Conservation (phyloP, 2,329 filamentous ascomycete genomes). For the Simplicillium sp. region DNA sequence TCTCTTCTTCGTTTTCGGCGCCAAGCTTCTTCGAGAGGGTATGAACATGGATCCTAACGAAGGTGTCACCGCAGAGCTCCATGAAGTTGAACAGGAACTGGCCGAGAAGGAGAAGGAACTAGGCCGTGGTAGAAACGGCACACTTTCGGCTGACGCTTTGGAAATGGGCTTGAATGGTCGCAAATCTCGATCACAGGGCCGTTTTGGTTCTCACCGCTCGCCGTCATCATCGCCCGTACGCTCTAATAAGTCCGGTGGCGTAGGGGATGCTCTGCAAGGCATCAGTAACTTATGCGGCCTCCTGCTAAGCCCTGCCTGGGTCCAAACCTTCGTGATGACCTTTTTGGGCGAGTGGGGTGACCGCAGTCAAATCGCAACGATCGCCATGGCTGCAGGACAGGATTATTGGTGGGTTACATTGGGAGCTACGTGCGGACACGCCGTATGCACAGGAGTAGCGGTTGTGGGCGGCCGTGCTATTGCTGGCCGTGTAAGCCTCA, state of each 20-base stretch:
- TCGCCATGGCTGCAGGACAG: constrained; percentile 96
- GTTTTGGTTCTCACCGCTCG: constrained; percentile 72
- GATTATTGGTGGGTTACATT: constrained; percentile 99
- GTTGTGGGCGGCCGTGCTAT: constrained; percentile 89
- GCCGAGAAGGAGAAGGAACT: constrained; percentile 85
- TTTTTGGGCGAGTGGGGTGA: constrained; percentile 98
- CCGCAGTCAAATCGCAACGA: constrained; percentile 93
- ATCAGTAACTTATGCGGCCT: constrained; percentile 80
- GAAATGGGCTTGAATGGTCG: constrained; percentile 68
- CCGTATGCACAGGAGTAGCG: constrained; percentile 80
- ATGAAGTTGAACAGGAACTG: constrained; percentile 88
- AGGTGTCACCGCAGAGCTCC: constrained; percentile 93
- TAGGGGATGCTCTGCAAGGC: constrained; percentile 43
- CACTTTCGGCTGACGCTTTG: constrained; percentile 64
- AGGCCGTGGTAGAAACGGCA: constrained; percentile 50
- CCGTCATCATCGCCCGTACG: constrained; percentile 67
- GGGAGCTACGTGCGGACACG: constrained; percentile 79
- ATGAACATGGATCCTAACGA: constrained; percentile 82
- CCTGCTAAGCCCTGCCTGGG: constrained; percentile 90
- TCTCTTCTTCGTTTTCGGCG: constrained; percentile 85
- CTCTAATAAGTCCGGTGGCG: constrained; percentile 32
- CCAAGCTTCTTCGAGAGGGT: constrained; percentile 75
- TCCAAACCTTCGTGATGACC: constrained; percentile 98
- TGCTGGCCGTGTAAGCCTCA: constrained; percentile 86
- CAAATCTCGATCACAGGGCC: constrained; percentile 63